These are phyloP conservation scores for Bonia amplexicaulis DNA, from an alignment of 176 grass and related monocot species.

Conservation along the genomic window DNA sequence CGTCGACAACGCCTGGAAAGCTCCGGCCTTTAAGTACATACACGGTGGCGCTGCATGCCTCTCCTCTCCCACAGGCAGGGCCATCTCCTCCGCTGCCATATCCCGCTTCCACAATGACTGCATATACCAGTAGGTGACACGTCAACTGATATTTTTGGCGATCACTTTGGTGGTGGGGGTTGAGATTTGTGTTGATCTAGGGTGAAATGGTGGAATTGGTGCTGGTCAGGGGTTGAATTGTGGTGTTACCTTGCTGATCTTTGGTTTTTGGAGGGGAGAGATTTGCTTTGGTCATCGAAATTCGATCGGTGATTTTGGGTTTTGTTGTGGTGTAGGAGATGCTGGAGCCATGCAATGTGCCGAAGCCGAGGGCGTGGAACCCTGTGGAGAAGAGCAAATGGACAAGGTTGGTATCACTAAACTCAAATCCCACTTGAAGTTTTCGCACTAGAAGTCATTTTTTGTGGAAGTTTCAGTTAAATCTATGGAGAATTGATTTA, in stretches of 20 bases:
- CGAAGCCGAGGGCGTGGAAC: conserved; percentile 80
- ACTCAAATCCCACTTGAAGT: background rate
- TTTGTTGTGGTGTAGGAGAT: conserved; percentile 48
- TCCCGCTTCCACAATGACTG: conserved; percentile 85
- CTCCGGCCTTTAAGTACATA: too few relatives aligned
- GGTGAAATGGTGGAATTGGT: background rate
- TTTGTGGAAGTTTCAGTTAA: background rate
- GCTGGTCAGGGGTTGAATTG: background rate
- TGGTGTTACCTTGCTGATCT: background rate
- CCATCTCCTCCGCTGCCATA: conserved; percentile 26
- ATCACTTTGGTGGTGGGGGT: background rate
- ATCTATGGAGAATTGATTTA: background rate
- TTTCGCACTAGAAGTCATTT: background rate
- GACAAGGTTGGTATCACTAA: conserved; percentile 59
- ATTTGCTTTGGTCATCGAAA: conserved; percentile 15
- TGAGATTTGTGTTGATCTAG: conserved; percentile 36
- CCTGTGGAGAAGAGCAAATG: conserved; percentile 95
- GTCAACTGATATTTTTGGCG: background rate
- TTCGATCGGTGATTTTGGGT: conserved; percentile 16
- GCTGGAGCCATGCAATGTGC: conserved; percentile 74
- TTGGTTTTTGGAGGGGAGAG: background rate
- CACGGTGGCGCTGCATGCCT: too few relatives aligned
- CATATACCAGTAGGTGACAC: conserved; percentile 77
- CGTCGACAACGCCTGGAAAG: too few relatives aligned
- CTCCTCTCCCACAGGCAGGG: background rate